Conservation (phyloP, 129 eudicot genomes). For the Centaurea solstitialis region DNA sequence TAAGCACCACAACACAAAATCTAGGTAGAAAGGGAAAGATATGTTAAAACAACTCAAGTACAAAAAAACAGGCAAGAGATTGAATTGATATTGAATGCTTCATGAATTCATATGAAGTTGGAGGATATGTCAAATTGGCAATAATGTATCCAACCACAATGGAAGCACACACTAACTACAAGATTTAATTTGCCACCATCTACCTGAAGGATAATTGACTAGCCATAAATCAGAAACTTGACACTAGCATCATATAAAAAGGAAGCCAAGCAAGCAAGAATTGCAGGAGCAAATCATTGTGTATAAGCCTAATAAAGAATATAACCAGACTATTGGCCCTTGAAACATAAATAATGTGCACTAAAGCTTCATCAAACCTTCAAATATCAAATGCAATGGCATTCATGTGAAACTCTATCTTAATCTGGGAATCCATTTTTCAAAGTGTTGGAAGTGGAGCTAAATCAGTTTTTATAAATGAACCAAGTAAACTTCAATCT, state of each 20-base stretch:
- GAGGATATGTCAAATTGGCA: neutral
- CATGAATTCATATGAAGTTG: neutral
- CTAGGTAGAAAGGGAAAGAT: neutral
- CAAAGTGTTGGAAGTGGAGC: neutral
- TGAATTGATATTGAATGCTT: neutral
- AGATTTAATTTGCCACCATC: constrained; percentile 14
- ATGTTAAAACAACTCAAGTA: neutral
- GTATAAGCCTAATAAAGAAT: neutral
- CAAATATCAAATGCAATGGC: neutral
- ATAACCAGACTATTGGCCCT: neutral
- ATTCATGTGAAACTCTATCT: neutral
- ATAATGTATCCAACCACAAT: constrained; percentile 19
- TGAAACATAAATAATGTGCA: neutral
- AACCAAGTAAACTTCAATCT: neutral
- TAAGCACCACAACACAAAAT: constrained; percentile 17
- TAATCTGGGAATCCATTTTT: neutral
- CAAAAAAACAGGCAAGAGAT: constrained; percentile 4
- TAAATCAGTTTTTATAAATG: neutral
- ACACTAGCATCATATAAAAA: neutral
- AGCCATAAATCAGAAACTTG: neutral
- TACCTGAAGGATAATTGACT: neutral
- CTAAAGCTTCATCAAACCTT: neutral
- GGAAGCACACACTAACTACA: constrained; percentile 12
- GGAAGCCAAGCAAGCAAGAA: constrained; percentile 6
- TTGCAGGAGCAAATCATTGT: neutral